These are phyloP conservation scores for Hericium coralloides DNA, from an alignment of 768 basidiomycete species.

Conservation along the genomic window DNA sequence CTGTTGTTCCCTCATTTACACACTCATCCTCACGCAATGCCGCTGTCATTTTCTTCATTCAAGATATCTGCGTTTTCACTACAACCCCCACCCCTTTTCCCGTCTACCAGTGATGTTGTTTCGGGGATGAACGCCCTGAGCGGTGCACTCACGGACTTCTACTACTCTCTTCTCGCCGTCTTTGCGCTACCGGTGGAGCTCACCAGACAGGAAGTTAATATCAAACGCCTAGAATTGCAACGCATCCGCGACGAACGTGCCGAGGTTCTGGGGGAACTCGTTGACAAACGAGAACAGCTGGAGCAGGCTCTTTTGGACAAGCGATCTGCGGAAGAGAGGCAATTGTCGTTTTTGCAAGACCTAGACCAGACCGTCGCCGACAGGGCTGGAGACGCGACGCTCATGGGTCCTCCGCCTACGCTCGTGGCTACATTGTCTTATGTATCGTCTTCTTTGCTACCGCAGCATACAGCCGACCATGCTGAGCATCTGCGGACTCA, in stretches of 20 bases:
- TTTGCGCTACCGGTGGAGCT: slow-evolving; percentile 50
- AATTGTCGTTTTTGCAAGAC: slow-evolving; percentile 3
- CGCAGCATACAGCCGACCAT: slow-evolving; percentile 10
- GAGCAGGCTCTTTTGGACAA: slow-evolving; percentile 21
- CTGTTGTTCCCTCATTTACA: slow-evolving; percentile 62
- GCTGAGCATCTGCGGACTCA: slow-evolving; percentile 17
- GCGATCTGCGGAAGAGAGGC: slow-evolving; percentile 6
- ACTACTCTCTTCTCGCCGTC: slow-evolving; percentile 16
- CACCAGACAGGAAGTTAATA: slow-evolving; percentile 55
- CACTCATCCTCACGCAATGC: slow-evolving; percentile 20
- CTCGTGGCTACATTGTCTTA: neutral
- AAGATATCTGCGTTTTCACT: slow-evolving; percentile 3
- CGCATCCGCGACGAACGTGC: slow-evolving; percentile 61
- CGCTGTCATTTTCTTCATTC: slow-evolving; percentile 8
- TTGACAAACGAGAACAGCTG: slow-evolving; percentile 43
- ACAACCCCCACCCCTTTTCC: slow-evolving; percentile 10
- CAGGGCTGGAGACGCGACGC: slow-evolving; percentile 4
- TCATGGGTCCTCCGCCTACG: neutral
- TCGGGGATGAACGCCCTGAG: slow-evolving; percentile 10
- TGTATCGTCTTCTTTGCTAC: slow-evolving; percentile 10
- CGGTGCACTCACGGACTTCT: slow-evolving; percentile 3
- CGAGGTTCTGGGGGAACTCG: slow-evolving; percentile 53
- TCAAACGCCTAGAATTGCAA: slow-evolving; percentile 52
- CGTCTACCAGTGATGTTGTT: slow-evolving; percentile 5
- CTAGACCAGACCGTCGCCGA: slow-evolving; percentile 6